A percentile compares a stretch with the other conserved stretches of the same genome.
phyloP scores from a whole-genome alignment of 2,329 filamentous ascomycete species.

The Sordariomycetes sp. region DNA sequence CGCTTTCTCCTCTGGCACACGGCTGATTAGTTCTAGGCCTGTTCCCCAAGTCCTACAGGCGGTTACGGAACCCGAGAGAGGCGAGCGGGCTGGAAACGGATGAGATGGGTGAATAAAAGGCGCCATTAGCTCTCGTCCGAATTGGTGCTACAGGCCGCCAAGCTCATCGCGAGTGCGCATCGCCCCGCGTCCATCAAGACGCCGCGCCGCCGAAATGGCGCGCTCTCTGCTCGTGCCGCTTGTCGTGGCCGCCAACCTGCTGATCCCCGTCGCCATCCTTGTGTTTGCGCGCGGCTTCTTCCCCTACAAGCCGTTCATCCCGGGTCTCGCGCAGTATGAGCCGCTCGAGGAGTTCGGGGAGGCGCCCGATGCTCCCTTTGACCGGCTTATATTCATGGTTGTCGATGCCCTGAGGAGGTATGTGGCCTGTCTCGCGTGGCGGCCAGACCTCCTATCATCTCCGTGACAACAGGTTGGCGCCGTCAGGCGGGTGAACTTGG shows the following conservation, averaged over 20 bases:
- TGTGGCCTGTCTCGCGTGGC: slow-evolving; percentile 4
- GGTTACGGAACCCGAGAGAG: neutral
- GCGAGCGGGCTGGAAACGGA: neutral
- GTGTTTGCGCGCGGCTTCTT: slow-evolving; percentile 90
- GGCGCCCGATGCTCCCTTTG: slow-evolving; percentile 61
- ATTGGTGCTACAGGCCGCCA: neutral
- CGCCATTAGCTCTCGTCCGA: neutral
- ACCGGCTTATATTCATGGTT: slow-evolving; percentile 93
- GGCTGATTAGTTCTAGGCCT: neutral
- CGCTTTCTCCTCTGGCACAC: no score
- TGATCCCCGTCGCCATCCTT: slow-evolving; percentile 65
- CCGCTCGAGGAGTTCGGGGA: slow-evolving; percentile 36
- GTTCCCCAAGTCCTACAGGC: neutral
- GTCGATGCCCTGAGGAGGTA: slow-evolving; percentile 89
- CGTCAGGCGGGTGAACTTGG: neutral
- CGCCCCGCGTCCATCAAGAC: no score
- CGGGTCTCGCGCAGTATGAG: slow-evolving; percentile 67
- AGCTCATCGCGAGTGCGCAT: neutral
- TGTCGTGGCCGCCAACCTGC: slow-evolving; percentile 48
- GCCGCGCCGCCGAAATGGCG: neutral
- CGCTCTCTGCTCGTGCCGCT: neutral
- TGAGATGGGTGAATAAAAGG: neutral
- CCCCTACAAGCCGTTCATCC: slow-evolving; percentile 88
- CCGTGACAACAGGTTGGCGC: neutral
- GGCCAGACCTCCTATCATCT: neutral